Evolutionary conservation across 176 grass and related monocot species (phyloP).

Genomic region (maize (Zea mays)): Zm-B73-REFERENCE-NAM-5.0 NC_050098.1:199137501-199138000

Average conservation of each 20-base stretch:
- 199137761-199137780: too few species aligned
- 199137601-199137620: neutral
- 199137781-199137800: too few species aligned
- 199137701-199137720: neutral
- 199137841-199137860: neutral
- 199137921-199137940: neutral
- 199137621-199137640: conserved; percentile 2
- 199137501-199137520: neutral
- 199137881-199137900: neutral
- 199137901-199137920: neutral
- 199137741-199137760: neutral
- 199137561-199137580: conserved; percentile 9
- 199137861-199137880: too few species aligned
- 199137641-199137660: neutral
- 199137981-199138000: neutral
- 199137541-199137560: neutral
- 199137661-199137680: conserved; percentile 23
- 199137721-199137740: neutral
- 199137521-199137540: neutral
- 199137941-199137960: neutral
- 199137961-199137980: conserved; percentile 7
- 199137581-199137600: too few species aligned
- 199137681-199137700: neutral
- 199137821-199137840: neutral
- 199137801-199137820: too few species aligned